Evolutionary conservation across 2,329 filamentous ascomycete genomes (phyloP), one percentile per base, ranked within the genome.

Genomic region (Colletotrichum lupini): DNA sequence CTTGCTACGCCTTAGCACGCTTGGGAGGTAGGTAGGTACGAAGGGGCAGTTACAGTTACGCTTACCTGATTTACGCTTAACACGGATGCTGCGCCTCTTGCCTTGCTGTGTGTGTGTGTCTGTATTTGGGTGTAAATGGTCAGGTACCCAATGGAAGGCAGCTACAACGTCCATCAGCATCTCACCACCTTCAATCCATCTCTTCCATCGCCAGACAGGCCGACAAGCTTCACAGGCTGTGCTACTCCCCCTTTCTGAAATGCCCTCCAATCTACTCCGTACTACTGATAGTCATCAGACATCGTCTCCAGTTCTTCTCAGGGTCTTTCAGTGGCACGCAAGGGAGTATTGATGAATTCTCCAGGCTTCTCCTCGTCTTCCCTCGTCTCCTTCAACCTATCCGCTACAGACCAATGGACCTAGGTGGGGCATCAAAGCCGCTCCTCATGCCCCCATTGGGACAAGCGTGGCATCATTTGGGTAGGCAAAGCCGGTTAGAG

Each of bases 401-500:
- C 30, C 61, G 61, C 28, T 14, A 28, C 61, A 37, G n/a, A 37
- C n/a, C 8, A 26, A 55, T 37, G 26, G 24, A 55, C 14, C 4
- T 11, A 6, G 14, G 22, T 28, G 32, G 32, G 52, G 16, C 11
- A 32, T 35, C 62, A 14, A 32, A 32, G 62, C 62, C 62, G 30
- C 32, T 57, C 52, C 9, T 65, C 52, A 22, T 30, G 57, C 30
- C 62, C 24, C n/a, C 32, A 56, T 65, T 32, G 30, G 52, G 49
- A 32, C 49, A 56, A 65, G 62, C 32, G 52, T 22, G 19, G 22
- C 9, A 28, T 26, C 8, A 46, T 56, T 65, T 57, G 28, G 62
- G 62, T 56, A 65, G 49, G 22, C 52, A 65, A 52, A 65, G 32
- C 62, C 52, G 62, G 62, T 56, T 65, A 12, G 37, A 55, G 62